Percentiles rank a stretch among this genome's conserved stretches.
Evolutionary conservation across 805 yeast genomes (phyloP).

Genomic region (Candida pseudofarinosa): DNA sequence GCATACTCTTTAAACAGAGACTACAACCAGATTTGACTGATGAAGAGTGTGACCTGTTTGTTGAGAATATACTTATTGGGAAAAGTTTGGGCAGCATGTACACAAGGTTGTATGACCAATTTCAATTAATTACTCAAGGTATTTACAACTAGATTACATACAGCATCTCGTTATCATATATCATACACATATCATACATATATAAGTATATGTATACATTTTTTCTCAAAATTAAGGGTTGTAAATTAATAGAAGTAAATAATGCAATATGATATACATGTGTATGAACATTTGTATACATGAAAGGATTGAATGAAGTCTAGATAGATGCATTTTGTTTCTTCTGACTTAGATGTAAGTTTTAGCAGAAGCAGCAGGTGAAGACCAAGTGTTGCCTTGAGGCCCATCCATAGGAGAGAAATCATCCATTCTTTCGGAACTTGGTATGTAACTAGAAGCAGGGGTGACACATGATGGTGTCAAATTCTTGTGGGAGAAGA

Average conservation of each 20-base stretch:
- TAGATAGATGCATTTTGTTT: not conserved
- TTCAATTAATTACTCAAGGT: constrained; percentile 92
- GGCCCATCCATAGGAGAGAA: constrained; percentile 8
- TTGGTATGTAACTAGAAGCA: constrained; percentile 11
- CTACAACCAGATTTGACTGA: constrained; percentile 75
- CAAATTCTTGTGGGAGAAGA: constrained; percentile 28
- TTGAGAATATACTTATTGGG: constrained; percentile 69
- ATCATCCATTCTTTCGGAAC: constrained; percentile 7
- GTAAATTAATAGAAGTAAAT: constrained; percentile 4
- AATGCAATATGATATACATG: constrained; percentile 1
- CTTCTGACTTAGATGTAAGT: constrained; percentile 2
- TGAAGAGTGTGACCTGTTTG: constrained; percentile 68
- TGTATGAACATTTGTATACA: not conserved
- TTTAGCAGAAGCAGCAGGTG: constrained; percentile 8
- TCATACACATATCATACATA: not conserved
- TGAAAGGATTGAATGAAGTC: not conserved
- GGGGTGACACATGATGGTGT: constrained; percentile 21
- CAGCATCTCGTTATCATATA: not conserved
- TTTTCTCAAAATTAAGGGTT: constrained; percentile 1
- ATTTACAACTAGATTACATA: constrained; percentile 57
- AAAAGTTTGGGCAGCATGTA: constrained; percentile 85
- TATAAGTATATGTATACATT: not conserved
- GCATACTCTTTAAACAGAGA: constrained; percentile 73
- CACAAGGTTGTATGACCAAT: constrained; percentile 91
- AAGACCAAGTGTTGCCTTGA: constrained; percentile 6